These are phyloP conservation scores for Cadophora luteo-olivacea DNA, from an alignment of 2,329 filamentous ascomycete species.

Conservation along the genomic window DNA sequence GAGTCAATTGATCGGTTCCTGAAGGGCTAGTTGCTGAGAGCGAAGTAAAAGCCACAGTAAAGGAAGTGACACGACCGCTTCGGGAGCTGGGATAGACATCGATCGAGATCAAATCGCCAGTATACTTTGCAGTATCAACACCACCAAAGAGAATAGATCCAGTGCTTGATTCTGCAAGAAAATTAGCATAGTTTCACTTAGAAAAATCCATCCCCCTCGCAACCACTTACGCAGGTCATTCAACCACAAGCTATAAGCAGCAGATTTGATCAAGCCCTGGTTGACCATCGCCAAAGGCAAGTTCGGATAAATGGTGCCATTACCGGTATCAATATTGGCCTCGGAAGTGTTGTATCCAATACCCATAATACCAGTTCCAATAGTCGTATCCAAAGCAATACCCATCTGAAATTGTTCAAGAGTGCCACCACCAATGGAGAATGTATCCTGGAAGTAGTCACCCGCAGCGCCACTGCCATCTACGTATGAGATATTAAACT, in stretches of 20 bases:
- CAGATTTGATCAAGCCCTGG: constrained; percentile 52
- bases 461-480: constrained; percentile 60
- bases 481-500: constrained; percentile 68
- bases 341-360: constrained; percentile 57
- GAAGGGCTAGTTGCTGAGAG: constrained; percentile 42
- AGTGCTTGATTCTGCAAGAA: constrained; percentile 38
- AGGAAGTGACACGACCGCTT: constrained; percentile 35
- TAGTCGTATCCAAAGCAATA: constrained; percentile 55
- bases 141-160: constrained; percentile 53
- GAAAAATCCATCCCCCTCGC: no score
- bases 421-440: constrained; percentile 57
- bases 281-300: constrained; percentile 46
- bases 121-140: constrained; percentile 54
- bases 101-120: constrained; percentile 46
- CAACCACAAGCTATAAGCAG: constrained; percentile 49
- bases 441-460: constrained; percentile 63
- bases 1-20: constrained; percentile 48
- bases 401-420: constrained; percentile 62
- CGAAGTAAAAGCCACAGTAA: constrained; percentile 45
- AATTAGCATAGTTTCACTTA: constrained; percentile 23
- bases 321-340: constrained; percentile 56
- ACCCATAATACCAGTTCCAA: constrained; percentile 63
- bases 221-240: constrained; percentile 45
- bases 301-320: constrained; percentile 47
- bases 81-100: constrained; percentile 38